phyloP scores from a whole-genome alignment of 2,329 filamentous ascomycete genomes.

The Eurotiales sp. region DNA sequence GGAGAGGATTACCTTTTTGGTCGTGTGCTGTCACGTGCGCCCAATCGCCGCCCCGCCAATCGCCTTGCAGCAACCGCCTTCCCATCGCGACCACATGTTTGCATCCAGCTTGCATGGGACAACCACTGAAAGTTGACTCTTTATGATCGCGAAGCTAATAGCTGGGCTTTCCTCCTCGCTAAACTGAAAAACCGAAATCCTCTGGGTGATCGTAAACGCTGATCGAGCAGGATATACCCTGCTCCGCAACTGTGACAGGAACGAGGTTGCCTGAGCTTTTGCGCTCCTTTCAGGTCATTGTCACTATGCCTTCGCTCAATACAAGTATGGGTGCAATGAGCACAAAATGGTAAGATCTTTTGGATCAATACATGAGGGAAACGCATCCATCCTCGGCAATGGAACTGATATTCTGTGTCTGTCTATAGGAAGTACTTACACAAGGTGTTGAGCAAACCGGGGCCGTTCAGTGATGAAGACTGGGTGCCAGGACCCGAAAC shows the following conservation, averaged over 20 bases:
- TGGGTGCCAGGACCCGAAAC: slow-evolving; percentile 50
- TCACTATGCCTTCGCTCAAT: slow-evolving; percentile 12
- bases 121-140: too few relatives aligned
- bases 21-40: slow-evolving; percentile 26
- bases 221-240: not conserved
- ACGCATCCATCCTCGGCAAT: not conserved
- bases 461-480: slow-evolving; percentile 74
- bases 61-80: not conserved
- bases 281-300: not conserved
- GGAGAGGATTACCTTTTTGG: slow-evolving; percentile 17
- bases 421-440: slow-evolving; percentile 73
- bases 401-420: slow-evolving; percentile 9
- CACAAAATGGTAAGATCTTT: slow-evolving; percentile 25
- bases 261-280: too few relatives aligned
- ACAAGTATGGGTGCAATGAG: slow-evolving; percentile 1
- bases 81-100: not conserved
- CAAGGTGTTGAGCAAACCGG: slow-evolving; percentile 68
- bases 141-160: too few relatives aligned
- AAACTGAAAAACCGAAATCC: too few relatives aligned
- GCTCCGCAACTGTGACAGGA: not conserved
- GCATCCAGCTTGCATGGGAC: too few relatives aligned
- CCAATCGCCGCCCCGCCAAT: slow-evolving; percentile 10
- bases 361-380: not conserved
- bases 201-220: not conserved
- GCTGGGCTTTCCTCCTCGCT: too few relatives aligned